phyloP scores from a whole-genome alignment of 768 basidiomycete species.

The Tylopilus cervinicoccineus region DNA sequence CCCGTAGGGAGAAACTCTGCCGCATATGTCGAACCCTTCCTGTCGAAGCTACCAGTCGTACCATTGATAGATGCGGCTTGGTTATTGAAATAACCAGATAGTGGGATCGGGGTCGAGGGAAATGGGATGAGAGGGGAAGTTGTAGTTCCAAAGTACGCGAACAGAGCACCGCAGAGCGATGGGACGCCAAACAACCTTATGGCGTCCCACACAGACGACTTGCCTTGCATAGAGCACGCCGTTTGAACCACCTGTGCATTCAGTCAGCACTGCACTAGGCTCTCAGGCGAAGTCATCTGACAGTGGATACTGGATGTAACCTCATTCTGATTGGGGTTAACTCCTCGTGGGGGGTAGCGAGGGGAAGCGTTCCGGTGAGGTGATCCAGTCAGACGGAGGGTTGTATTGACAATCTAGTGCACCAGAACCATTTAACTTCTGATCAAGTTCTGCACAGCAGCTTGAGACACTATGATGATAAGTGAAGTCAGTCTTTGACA shows the following conservation, averaged over 20 bases:
- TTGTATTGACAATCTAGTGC: not conserved
- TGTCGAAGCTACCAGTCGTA: constrained; percentile 38
- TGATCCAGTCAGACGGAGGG: not conserved
- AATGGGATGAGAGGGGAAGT: constrained; percentile 22
- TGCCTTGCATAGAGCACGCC: constrained; percentile 8
- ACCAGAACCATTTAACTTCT: not conserved
- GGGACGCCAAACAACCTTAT: constrained; percentile 22
- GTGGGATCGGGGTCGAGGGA: constrained; percentile 30
- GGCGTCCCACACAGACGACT: constrained; percentile 6
- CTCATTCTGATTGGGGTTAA: not conserved
- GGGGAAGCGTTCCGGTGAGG: too few species aligned
- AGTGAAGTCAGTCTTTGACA: too few species aligned
- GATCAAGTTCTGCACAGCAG: not conserved
- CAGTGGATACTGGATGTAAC: not conserved
- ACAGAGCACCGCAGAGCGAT: constrained; percentile 15
- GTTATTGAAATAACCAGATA: constrained; percentile 36
- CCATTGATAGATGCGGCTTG: constrained; percentile 41
- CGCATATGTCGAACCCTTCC: constrained; percentile 36
- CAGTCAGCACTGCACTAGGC: not conserved
- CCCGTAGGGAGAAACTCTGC: constrained; percentile 39
- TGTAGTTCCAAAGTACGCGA: constrained; percentile 16
- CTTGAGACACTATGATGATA: too few species aligned
- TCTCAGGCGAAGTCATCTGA: not conserved
- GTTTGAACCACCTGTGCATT: constrained; percentile 7
- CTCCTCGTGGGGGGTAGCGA: too few species aligned